phyloP scores from a whole-genome alignment of 345 rosid genomes.

The Camelina sativa region DNA sequence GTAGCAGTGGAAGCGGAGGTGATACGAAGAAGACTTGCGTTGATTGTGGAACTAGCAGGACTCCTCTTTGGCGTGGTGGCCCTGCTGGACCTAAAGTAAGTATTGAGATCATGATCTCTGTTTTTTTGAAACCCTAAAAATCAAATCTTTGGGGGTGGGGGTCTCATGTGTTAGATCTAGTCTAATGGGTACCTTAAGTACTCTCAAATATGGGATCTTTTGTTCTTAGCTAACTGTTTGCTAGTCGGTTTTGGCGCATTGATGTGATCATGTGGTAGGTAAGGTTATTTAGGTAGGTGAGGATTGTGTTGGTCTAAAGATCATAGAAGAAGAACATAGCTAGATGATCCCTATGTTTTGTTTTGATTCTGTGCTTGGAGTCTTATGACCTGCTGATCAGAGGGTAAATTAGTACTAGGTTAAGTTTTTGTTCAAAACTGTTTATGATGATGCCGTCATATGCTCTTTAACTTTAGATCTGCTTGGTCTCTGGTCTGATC shows the following conservation, averaged over 20 bases:
- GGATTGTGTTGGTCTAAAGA: background rate
- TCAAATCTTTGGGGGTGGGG: background rate
- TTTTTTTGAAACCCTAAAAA: background rate
- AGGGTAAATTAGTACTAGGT: background rate
- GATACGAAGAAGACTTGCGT: constrained; percentile 75
- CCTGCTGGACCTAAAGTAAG: constrained; percentile 96
- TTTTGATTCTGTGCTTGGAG: background rate
- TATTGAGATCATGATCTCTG: background rate
- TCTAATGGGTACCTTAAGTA: background rate
- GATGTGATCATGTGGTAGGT: constrained; percentile 11
- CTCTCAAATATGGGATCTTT: constrained; percentile 8
- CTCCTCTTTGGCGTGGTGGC: constrained; percentile 98
- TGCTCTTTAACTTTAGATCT: background rate
- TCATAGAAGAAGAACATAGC: background rate
- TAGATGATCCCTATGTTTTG: background rate
- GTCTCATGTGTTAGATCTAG: constrained; percentile 18
- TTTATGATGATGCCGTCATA: background rate
- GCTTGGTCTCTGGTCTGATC: constrained; percentile 18
- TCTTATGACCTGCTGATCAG: background rate
- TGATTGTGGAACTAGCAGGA: constrained; percentile 87
- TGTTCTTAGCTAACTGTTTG: constrained; percentile 4
- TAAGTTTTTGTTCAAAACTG: background rate
- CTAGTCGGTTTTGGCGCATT: background rate
- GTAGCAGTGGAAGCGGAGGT: constrained; percentile 43
- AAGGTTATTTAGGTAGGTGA: background rate